Evolutionary conservation across 2,329 filamentous ascomycete genomes (phyloP), one percentile per base, ranked within the genome.

Genomic region (Venturia nashicola): DNA sequence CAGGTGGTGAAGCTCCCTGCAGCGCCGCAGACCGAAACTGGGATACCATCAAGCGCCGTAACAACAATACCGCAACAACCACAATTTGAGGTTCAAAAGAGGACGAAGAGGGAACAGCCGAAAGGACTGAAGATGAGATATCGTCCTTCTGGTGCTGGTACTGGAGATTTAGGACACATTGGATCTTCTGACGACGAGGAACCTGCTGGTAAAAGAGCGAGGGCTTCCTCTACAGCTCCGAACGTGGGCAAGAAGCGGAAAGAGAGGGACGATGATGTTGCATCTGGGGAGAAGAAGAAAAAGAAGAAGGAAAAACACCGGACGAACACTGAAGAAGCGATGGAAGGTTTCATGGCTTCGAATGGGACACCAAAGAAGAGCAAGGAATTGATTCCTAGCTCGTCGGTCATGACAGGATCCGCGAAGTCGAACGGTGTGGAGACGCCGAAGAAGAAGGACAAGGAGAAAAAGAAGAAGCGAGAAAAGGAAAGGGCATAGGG

Each of bases 71-170:
- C 72, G 9, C 73, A 73, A n/a, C 74, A 76, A 20, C 75, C 72
- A 9, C 73, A 73, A 64, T 73, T 77, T 32, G 79, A 77, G 27
- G 59, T 44, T 3, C 39, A 81, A 5, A 76, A 80, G 64, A 83
- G 78, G 65, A 72, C 79, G 1, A 77, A 84, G 60, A 82, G 86
- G 65, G 78, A 82, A 57, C 89, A 91, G 72, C 87, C 89, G 1
- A 79, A 82, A 69, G 86, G 85, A 7, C 76, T 92, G 63, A 84
- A 81, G 69, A 82, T 86, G 73, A 83, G 88, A 42, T 91, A 83
- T 73, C 81, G 81, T 63, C 88, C 88, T 0, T 82, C 87, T 55
- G 88, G 88, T 16, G 80, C 80, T 67, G 79, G 79, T 5, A 65
- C 69, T 12, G 78, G 77, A 34, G 74, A 75, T 39, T 72, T 72